Base-by-base conservation (phyloP, 441 rosid species). In the Adansonia gregorii region DNA sequence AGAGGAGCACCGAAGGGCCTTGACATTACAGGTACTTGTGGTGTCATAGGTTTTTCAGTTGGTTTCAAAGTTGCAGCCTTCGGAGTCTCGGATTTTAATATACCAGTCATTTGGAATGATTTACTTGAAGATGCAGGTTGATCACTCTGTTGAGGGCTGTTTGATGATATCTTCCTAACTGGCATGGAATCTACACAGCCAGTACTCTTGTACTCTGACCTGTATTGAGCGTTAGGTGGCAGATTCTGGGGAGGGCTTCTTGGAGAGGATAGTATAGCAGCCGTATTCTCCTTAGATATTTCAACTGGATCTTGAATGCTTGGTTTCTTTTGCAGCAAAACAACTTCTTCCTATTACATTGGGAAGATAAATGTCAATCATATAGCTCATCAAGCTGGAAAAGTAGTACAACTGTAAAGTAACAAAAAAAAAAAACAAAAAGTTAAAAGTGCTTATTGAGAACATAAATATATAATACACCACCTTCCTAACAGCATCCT, bases 1-100 rank as follows among this genome's bases (percentile, higher is more conserved):
- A 96, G 74, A 39, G 99, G 97, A 82, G 96, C 94, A 86, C 97
- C 91, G 41, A 90, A 91, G 52, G 98, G 98, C 88, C 98, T 94
- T 45, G 98, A 87, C 86, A 86, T 80, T 64, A 81, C 78, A 72
- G 97, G 82, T 60, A 82, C 83, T 80, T 88, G 88, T 69, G 76
- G 87, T 2, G 75, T 79, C 66, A 69, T 8, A 35, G 85, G 81
- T 72, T 80, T 85, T 73, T 90, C 94, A 39, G 89, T 17, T n/a
- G 75, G 80, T 78, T 83, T 92, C 15, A 84, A 75, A 78, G 83
- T 64, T 66, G 82, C 67, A 54, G 82, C 78, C 74, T 89, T 90
- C 64, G 78, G 91, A 59, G 45, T 68, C 74, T 90, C 93, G 9
- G 92, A 77, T 83, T 86, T 91, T 4, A 75, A 74, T 19, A 59